Percentiles rank a stretch among this genome's conserved stretches.
These are phyloP conservation scores for Coniella lustricola DNA, from an alignment of 2,329 filamentous ascomycete genomes.

Conservation along the genomic window DNA sequence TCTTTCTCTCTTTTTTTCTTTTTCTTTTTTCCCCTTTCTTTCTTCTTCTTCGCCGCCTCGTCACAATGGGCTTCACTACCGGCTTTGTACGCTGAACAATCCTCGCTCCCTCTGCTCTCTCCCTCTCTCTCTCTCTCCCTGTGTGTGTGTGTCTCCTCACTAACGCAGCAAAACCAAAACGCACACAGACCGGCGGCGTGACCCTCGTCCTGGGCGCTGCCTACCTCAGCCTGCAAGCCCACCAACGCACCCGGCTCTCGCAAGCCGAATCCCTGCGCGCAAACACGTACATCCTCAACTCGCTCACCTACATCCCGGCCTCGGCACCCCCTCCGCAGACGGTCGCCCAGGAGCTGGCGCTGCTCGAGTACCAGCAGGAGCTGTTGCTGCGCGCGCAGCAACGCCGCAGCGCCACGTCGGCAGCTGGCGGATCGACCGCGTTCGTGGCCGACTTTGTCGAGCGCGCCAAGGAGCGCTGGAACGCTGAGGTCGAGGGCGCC, in stretches of 20 bases:
- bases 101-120: not conserved
- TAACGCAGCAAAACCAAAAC: slow-evolving; percentile 3
- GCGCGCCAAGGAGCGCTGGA: slow-evolving; percentile 70
- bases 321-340: slow-evolving; percentile 35
- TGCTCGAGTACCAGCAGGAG: slow-evolving; percentile 15
- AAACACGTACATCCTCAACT: slow-evolving; percentile 47
- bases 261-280: slow-evolving; percentile 51
- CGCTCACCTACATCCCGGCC: slow-evolving; percentile 42
- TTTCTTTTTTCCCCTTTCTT: too few species aligned
- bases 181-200: slow-evolving; percentile 60
- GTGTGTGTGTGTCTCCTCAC: slow-evolving; percentile 2
- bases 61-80: slow-evolving; percentile 64
- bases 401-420: slow-evolving; percentile 22
- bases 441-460: slow-evolving; percentile 46
- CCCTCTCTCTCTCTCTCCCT: not conserved
- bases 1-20: too few species aligned
- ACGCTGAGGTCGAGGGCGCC: slow-evolving; percentile 61
- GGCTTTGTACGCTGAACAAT: slow-evolving; percentile 67
- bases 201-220: slow-evolving; percentile 67
- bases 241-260: slow-evolving; percentile 58
- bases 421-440: too few species aligned
- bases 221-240: slow-evolving; percentile 64
- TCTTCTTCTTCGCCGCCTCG: too few species aligned
- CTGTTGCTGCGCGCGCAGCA: slow-evolving; percentile 11
- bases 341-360: slow-evolving; percentile 13